These are phyloP conservation scores for Eucalyptus pauciflora DNA, from an alignment of 345 rosid genomes.

Conservation along the genomic window DNA sequence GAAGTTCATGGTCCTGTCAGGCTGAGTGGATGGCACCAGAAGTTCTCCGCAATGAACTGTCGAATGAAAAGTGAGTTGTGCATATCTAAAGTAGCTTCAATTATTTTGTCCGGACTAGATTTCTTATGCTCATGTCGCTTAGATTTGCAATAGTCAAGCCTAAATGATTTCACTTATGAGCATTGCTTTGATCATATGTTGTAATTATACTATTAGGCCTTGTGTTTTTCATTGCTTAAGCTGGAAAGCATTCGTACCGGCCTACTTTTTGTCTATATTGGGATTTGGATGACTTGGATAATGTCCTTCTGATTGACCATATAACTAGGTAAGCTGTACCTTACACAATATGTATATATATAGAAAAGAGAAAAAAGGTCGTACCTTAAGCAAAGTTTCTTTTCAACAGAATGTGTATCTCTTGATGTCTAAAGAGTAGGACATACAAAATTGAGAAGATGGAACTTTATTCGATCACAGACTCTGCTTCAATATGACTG, in stretches of 20 bases:
- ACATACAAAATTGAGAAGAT: too few species aligned
- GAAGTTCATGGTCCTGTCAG: not conserved
- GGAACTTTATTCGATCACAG: not conserved
- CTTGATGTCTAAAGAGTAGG: not conserved
- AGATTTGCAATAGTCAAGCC: not conserved
- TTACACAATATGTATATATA: too few species aligned
- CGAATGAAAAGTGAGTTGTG: slow-evolving; percentile 31
- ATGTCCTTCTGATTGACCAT: too few species aligned
- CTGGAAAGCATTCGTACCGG: not conserved
- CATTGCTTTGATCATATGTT: not conserved
- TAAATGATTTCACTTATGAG: not conserved
- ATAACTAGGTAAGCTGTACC: too few species aligned
- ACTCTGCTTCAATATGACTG: not conserved
- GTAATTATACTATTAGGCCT: not conserved
- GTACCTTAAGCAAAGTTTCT: too few species aligned
- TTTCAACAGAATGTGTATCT: too few species aligned
- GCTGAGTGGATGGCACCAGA: slow-evolving; percentile 43
- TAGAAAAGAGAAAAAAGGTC: too few species aligned
- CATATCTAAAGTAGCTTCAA: not conserved
- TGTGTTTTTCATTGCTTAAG: not conserved
- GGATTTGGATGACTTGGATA: too few species aligned
- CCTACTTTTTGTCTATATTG: too few species aligned
- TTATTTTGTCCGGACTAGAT: not conserved
- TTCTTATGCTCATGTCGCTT: not conserved
- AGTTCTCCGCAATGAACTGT: slow-evolving; percentile 33